Evolutionary conservation across 768 basidiomycete genomes (phyloP), one percentile per base, ranked within the genome.

Genomic region (Podaxis pistillaris): DNA sequence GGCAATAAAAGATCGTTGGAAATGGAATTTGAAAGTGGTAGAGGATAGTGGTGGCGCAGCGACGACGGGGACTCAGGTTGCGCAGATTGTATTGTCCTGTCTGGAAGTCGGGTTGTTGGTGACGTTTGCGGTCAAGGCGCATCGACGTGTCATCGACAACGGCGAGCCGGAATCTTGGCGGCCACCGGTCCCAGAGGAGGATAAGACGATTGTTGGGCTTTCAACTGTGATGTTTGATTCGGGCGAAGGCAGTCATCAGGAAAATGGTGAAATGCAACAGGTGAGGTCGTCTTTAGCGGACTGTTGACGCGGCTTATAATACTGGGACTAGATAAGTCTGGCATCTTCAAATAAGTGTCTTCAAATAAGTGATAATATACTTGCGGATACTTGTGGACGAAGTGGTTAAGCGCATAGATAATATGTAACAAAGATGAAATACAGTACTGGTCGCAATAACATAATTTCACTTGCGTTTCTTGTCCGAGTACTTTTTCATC

Each of bases 401-500:
- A 36, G 11, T 38, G 4, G n/a, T 52, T 51, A 11, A 38, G 6
- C 7, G 17, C n/a, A 37, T 40, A 19, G 40, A 50, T 13, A 50
- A 50, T 50, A 28, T 50, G 12, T 50, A 26, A 50, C 46, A 22
- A 47, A 26, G 44, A 58, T 30, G 41, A n/a, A 41, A 52, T 53
- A 60, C 51, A 33, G 28, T 17, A 53, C 51, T 52, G 58, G 30
- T 47, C 41, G 33, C 13, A 44, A 56, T 22, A 30, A 17, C 22
- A 30, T 30, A 47, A 65, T 49, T 38, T 58, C 65, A 64, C 62
- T 60, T 68, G 68, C 68, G 76, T 64, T 72, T 76, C 58, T 74
- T 75, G 37, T 72, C 67, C 40, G 70, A 66, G 49, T 76, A 74
- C 65, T 68, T 75, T 57, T 70, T 73, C 75, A 81, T 76, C 52